Percentiles rank a stretch among this genome's conserved stretches.
These are phyloP conservation scores for Helminthosporium solani DNA, from an alignment of 2,329 filamentous ascomycete genomes.

Conservation along the genomic window DNA sequence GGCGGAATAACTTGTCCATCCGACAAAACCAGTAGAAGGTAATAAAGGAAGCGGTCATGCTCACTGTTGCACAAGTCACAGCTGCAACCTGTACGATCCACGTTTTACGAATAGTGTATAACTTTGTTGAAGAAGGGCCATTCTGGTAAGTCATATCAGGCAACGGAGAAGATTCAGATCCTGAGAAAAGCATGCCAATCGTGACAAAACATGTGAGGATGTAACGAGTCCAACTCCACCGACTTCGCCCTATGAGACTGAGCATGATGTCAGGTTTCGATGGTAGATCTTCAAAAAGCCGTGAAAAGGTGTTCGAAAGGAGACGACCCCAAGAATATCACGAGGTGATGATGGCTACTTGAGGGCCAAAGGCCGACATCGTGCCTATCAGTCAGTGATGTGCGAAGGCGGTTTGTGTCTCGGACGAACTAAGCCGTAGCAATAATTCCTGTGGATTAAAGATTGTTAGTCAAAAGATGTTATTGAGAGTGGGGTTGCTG, in stretches of 20 bases:
- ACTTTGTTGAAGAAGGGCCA: background rate
- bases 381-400: constrained; percentile 10
- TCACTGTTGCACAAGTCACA: constrained; percentile 48
- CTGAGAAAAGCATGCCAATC: background rate
- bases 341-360: constrained; percentile 1
- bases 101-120: constrained; percentile 20
- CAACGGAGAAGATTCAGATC: constrained; percentile 6
- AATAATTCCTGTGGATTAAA: constrained; percentile 5
- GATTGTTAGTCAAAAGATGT: background rate
- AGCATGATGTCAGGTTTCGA: constrained; percentile 1
- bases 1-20: constrained; percentile 73
- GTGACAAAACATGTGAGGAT: background rate
- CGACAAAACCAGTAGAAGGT: constrained; percentile 71
- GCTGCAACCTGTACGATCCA: constrained; percentile 39
- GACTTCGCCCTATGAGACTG: background rate
- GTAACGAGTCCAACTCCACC: background rate
- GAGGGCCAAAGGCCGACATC: constrained; percentile 1
- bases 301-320: background rate
- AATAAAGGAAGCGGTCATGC: constrained; percentile 57
- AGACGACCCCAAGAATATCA: background rate
- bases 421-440: constrained; percentile 4
- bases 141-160: constrained; percentile 6
- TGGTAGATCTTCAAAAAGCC: constrained; percentile 3
- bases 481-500: constrained; percentile 11
- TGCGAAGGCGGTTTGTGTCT: constrained; percentile 7